Percentiles rank a stretch among this genome's conserved stretches.
These are phyloP conservation scores for Punctularia strigosozonata DNA, from an alignment of 768 basidiomycete genomes.

Conservation along the genomic window DNA sequence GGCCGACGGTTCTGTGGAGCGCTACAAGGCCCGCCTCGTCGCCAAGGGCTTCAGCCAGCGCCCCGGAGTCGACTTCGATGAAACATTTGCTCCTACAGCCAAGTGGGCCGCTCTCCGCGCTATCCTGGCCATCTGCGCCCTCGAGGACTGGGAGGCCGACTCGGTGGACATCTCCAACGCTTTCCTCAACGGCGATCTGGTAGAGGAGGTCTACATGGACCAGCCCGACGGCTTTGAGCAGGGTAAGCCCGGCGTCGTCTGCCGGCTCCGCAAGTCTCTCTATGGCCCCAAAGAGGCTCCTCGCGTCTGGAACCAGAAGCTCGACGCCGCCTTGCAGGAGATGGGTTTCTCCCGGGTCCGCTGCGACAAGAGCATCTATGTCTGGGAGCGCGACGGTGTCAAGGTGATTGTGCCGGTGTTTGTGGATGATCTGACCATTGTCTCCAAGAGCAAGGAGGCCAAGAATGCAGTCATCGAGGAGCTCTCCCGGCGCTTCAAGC, in stretches of 20 bases:
- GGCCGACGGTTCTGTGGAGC: slow-evolving; percentile 1
- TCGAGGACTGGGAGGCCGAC: slow-evolving; percentile 6
- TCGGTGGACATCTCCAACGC: slow-evolving; percentile 8
- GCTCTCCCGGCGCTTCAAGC: slow-evolving; percentile 6
- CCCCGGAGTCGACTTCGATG: slow-evolving; percentile 19
- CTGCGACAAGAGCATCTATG: slow-evolving; percentile 3
- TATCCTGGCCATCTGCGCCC: slow-evolving; percentile 16
- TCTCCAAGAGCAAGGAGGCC: background rate
- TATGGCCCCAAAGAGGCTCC: slow-evolving; percentile 18
- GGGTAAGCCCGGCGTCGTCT: slow-evolving; percentile 3
- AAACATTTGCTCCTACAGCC: slow-evolving; percentile 14
- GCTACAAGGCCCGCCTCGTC: slow-evolving; percentile 18
- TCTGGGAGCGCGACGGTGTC: background rate
- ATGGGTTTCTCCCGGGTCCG: background rate
- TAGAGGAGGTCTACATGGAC: slow-evolving; percentile 15
- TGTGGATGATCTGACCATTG: slow-evolving; percentile 4
- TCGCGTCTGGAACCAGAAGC: slow-evolving; percentile 7
- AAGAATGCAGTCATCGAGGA: slow-evolving; percentile 3
- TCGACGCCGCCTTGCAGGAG: slow-evolving; percentile 1
- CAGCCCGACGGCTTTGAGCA: slow-evolving; percentile 10
- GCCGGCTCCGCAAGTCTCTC: slow-evolving; percentile 8
- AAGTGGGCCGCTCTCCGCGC: slow-evolving; percentile 12
- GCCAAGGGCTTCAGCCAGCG: slow-evolving; percentile 24
- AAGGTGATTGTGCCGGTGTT: slow-evolving; percentile 4
- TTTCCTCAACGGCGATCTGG: slow-evolving; percentile 6